phyloP scores from a whole-genome alignment of 192 early-diverging fungal genomes.

The Backusella morwellensis region DNA sequence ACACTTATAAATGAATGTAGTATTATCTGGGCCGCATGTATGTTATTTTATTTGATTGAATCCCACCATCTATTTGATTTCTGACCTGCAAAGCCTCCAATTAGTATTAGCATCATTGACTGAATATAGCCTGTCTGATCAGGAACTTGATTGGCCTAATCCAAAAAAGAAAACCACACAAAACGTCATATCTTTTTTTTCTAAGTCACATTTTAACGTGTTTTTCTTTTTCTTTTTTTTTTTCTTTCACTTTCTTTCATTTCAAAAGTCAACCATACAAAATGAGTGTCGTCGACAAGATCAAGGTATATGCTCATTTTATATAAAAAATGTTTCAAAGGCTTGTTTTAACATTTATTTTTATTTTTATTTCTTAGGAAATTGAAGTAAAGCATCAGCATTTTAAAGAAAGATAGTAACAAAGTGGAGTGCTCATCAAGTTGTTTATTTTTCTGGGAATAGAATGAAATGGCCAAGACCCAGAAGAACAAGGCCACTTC shows the following conservation, averaged over 20 bases:
- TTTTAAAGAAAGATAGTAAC: neutral
- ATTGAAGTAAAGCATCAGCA: constrained; percentile 8
- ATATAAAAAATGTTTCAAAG: neutral
- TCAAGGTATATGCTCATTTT: constrained; percentile 35
- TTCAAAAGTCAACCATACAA: constrained; percentile 7
- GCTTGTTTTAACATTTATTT: neutral
- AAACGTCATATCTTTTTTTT: neutral
- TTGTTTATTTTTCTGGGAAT: neutral
- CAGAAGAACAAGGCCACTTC: constrained; percentile 98
- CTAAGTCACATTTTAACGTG: neutral
- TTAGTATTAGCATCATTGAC: neutral
- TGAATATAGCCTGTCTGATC: neutral
- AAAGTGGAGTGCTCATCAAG: neutral
- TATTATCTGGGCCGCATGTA: too few relatives aligned
- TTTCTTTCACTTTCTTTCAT: neutral
- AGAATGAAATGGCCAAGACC: constrained; percentile 86
- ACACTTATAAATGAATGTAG: too few relatives aligned
- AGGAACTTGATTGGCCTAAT: neutral
- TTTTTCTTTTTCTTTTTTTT: constrained; percentile 9
- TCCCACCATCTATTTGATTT: too few relatives aligned
- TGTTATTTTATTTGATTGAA: too few relatives aligned
- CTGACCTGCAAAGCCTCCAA: neutral
- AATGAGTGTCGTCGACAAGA: constrained; percentile 59
- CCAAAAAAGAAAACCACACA: neutral
- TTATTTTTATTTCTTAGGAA: neutral